These are phyloP conservation scores for Aspergillus ochraceoroseus DNA, from an alignment of 2,329 filamentous ascomycete genomes.

Conservation along the genomic window DNA sequence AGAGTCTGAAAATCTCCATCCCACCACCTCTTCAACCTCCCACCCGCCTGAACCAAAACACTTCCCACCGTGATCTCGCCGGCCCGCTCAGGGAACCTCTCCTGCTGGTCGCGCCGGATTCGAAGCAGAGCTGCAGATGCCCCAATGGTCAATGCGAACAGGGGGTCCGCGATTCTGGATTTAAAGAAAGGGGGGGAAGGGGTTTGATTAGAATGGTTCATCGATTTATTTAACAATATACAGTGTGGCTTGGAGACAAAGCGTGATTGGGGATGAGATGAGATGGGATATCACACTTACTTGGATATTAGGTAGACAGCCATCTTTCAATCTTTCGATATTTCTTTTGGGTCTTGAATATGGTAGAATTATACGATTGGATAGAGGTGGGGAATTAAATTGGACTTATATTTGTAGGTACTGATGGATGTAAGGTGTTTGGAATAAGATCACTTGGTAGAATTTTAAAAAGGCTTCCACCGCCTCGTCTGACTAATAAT, in stretches of 20 bases:
- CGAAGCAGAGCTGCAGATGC: conserved; percentile 49
- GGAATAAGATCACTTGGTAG: no score
- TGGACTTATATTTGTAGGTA: no score
- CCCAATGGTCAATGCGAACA: conserved; percentile 52
- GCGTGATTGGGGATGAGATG: conserved; percentile 7
- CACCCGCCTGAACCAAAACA: conserved; percentile 29
- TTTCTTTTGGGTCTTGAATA: no score
- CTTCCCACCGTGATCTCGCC: conserved; percentile 31
- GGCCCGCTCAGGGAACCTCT: conserved; percentile 41
- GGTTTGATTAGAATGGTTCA: background rate
- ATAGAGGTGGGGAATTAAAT: no score
- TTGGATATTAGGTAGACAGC: conserved; percentile 41
- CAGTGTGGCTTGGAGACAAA: no score
- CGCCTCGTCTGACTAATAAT: no score
- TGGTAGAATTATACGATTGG: no score
- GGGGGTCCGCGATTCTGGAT: conserved; percentile 48
- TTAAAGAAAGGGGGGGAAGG: background rate
- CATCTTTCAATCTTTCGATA: no score
- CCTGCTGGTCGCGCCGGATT: conserved; percentile 52
- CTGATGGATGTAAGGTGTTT: no score
- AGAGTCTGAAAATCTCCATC: conserved; percentile 32
- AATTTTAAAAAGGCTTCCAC: no score
- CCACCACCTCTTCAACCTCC: conserved; percentile 40
- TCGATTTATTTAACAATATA: background rate
- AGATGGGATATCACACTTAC: conserved; percentile 25